These are phyloP conservation scores for Porphyrellus cyaneotinctus DNA, from an alignment of 768 basidiomycete genomes.

Conservation along the genomic window DNA sequence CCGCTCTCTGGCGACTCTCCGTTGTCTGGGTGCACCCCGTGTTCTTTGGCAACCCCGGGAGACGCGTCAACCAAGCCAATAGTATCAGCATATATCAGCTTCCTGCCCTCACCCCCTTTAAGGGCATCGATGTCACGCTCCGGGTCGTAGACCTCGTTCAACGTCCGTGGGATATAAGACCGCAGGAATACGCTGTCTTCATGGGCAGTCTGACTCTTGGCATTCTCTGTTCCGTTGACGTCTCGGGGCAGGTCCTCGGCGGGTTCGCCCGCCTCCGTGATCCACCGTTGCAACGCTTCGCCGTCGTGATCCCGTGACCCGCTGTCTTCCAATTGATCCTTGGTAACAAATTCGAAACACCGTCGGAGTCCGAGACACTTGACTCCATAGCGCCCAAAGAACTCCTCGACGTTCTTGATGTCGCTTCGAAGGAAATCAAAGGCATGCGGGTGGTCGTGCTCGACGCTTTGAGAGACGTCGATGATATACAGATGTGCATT, in stretches of 20 bases:
- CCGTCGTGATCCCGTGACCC: conserved; percentile 26
- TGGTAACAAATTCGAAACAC: conserved; percentile 87
- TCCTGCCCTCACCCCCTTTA: conserved; percentile 61
- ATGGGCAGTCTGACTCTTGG: conserved; percentile 38
- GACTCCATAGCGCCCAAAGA: conserved; percentile 76
- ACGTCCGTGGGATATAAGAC: conserved; percentile 88
- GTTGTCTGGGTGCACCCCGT: neutral
- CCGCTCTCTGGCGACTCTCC: conserved; percentile 22
- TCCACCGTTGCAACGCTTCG: conserved; percentile 43
- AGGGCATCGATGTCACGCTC: conserved; percentile 86
- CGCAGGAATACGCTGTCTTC: conserved; percentile 88
- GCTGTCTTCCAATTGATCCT: conserved; percentile 39
- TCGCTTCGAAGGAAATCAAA: conserved; percentile 95
- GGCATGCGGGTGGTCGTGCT: conserved; percentile 94
- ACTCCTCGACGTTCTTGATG: conserved; percentile 90
- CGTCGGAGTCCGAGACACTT: conserved; percentile 71
- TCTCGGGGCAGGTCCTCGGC: conserved; percentile 10
- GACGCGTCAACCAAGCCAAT: conserved; percentile 67
- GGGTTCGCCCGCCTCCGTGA: conserved; percentile 37
- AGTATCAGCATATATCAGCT: conserved; percentile 82
- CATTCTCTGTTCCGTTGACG: conserved; percentile 10
- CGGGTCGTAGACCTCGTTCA: conserved; percentile 92
- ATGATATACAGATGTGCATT: conserved; percentile 83
- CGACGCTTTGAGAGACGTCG: conserved; percentile 98
- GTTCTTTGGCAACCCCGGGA: neutral